Percentiles rank a stretch among this genome's conserved stretches.
These are phyloP conservation scores for Chiua virens DNA, from an alignment of 768 basidiomycete genomes.

Conservation along the genomic window DNA sequence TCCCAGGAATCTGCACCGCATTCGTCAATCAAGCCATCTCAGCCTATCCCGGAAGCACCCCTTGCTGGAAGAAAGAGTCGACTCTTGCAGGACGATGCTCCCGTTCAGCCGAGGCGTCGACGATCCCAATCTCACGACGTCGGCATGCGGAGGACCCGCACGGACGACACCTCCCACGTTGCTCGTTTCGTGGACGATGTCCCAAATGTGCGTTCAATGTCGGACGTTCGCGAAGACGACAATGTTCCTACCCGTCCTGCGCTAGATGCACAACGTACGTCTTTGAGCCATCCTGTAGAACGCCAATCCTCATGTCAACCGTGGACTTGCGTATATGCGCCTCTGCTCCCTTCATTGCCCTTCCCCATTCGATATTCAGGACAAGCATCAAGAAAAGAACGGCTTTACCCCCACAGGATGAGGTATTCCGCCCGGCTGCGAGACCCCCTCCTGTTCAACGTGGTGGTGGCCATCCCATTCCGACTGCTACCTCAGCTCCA, in stretches of 20 bases:
- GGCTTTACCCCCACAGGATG: conserved; percentile 38
- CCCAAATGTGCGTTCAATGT: conserved; percentile 20
- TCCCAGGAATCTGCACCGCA: conserved; percentile 21
- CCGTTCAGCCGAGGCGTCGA: conserved; percentile 10
- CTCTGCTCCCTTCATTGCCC: conserved; percentile 18
- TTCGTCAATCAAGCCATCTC: conserved; percentile 15
- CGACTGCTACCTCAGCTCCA: not conserved
- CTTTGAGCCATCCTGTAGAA: conserved; percentile 28
- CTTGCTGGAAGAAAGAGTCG: conserved; percentile 16
- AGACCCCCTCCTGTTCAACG: conserved; percentile 12
- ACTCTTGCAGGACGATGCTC: conserved; percentile 23
- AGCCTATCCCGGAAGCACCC: conserved; percentile 11
- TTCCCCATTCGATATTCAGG: conserved; percentile 23
- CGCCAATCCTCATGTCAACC: conserved; percentile 29
- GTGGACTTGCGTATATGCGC: conserved; percentile 22
- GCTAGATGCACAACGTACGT: conserved; percentile 40
- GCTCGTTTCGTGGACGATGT: conserved; percentile 14
- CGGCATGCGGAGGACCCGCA: conserved; percentile 15
- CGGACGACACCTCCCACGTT: conserved; percentile 18
- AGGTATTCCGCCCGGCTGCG: conserved; percentile 26
- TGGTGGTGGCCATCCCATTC: conserved; percentile 7
- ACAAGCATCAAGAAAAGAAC: conserved; percentile 34
- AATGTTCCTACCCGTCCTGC: conserved; percentile 20
- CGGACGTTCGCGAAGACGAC: conserved; percentile 18
- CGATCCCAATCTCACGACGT: conserved; percentile 15